Evolutionary conservation across 352 stramenopile species (phyloP), one percentile per base, ranked within the genome.

Genomic region (Thalassiosira pacifica): DNA sequence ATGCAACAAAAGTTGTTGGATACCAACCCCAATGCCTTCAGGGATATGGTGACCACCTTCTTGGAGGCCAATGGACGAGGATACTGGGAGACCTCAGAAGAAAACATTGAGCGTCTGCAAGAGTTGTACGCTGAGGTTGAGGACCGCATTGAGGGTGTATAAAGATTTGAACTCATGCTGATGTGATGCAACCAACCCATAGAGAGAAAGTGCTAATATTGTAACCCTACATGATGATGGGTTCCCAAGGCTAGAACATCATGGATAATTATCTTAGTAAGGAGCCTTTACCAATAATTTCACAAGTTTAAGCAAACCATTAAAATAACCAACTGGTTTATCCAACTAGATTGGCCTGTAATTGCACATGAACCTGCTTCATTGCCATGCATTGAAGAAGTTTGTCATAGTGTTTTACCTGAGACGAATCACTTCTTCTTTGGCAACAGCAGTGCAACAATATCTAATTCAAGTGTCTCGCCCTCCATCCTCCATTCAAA

Each of bases 41-140:
- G 94, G 73, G 94, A 97, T 79, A 97, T 97, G 93, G 91, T 97
- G 1, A 97, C 95, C 13, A 97, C 95, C 11, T 97, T 97, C 79
- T 87, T 97, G 31, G 94, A 97, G 82, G 95, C 95, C 22, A 97
- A 97, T 82, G 95, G 94, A 72, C 87, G 94, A 84, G 95, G 95
- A 68, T 97, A 97, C 88, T 97, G 95, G 95, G 95, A 97, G 32
- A 97, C 95, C 8, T 91, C 90, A 40, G 94, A 97, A 42, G 94
- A 97, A 61, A 97, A 97, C 76, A 95, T 97, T 74, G 93, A 96
- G 79, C 89, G 92, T 72, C 82, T 97, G 22, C 94, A 97, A 83
- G 94, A 97, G 60, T 85, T 97, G 40, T 97, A 97, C 87, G 93
- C 95, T 66, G 94, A 97, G 72, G 94, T 96, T 11, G 94, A 97